Percentiles rank a stretch among this genome's conserved stretches.
These are phyloP conservation scores for Spiromastix sp. DNA, from an alignment of 2,329 filamentous ascomycete genomes.

Conservation along the genomic window DNA sequence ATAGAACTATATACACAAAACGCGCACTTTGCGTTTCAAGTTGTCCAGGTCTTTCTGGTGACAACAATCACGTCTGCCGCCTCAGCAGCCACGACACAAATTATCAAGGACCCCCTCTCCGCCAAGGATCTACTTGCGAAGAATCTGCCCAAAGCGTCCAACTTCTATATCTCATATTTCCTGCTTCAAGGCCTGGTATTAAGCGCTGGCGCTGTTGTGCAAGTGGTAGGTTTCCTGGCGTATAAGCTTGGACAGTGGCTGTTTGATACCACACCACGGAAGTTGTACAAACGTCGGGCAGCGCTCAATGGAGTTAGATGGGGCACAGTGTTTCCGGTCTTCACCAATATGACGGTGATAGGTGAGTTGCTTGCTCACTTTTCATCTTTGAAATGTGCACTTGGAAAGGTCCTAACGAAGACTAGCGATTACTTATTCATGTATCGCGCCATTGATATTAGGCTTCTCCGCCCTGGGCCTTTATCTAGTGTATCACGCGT, in stretches of 20 bases:
- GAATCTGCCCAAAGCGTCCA: slow-evolving; percentile 75
- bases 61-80: slow-evolving; percentile 76
- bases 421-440: slow-evolving; percentile 70
- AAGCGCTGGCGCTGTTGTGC: slow-evolving; percentile 62
- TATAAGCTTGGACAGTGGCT: slow-evolving; percentile 64
- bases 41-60: slow-evolving; percentile 84
- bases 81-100: slow-evolving; percentile 55
- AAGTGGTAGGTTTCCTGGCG: slow-evolving; percentile 60
- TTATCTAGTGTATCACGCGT: slow-evolving; percentile 72
- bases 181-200: slow-evolving; percentile 78
- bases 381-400: background rate
- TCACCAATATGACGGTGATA: slow-evolving; percentile 73
- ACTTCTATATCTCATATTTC: slow-evolving; percentile 94
- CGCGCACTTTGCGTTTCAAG: slow-evolving; percentile 62
- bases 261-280: slow-evolving; percentile 63
- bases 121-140: slow-evolving; percentile 58
- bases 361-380: slow-evolving; percentile 37
- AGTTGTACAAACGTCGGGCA: slow-evolving; percentile 66
- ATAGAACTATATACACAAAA: slow-evolving; percentile 87
- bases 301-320: slow-evolving; percentile 65
- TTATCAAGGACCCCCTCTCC: slow-evolving; percentile 53
- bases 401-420: background rate
- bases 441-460: slow-evolving; percentile 75
- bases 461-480: slow-evolving; percentile 72
- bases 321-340: slow-evolving; percentile 71